Conservation (phyloP, 371 early-diverging fungal genomes). For the Saksenaea oblongispora region DNA sequence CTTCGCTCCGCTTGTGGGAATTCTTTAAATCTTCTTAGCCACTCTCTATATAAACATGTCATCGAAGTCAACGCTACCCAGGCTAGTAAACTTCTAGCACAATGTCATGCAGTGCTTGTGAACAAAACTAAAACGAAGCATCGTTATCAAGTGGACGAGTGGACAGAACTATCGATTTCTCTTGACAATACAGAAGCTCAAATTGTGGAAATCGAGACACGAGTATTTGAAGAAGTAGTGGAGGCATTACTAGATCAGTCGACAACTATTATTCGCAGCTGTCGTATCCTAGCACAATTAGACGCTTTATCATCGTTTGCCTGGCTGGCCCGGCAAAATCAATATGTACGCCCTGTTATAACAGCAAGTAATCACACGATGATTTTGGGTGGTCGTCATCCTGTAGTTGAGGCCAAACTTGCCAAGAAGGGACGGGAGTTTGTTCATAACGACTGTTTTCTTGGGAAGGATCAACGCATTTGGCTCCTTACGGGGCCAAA, state of each 20-base stretch:
- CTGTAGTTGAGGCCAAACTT: constrained; percentile 82
- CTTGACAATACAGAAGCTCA: constrained; percentile 47
- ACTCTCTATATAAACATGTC: constrained; percentile 46
- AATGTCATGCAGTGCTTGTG: constrained; percentile 27
- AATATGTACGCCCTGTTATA: constrained; percentile 63
- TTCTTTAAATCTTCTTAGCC: constrained; percentile 33
- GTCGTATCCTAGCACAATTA: constrained; percentile 64
- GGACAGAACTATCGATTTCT: constrained; percentile 51
- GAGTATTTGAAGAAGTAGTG: constrained; percentile 45
- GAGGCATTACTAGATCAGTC: constrained; percentile 45
- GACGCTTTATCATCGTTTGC: constrained; percentile 72
- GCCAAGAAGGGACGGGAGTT: constrained; percentile 62
- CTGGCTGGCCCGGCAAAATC: constrained; percentile 48
- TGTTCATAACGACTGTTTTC: constrained; percentile 71
- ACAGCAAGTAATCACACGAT: constrained; percentile 43
- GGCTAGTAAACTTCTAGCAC: constrained; percentile 23
- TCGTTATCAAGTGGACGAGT: constrained; percentile 52
- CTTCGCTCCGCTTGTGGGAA: constrained; percentile 40
- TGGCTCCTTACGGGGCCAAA: constrained; percentile 90
- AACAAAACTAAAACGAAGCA: constrained; percentile 46
- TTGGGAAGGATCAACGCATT: constrained; percentile 55
- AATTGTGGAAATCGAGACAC: constrained; percentile 51
- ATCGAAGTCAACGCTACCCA: constrained; percentile 52
- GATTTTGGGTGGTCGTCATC: constrained; percentile 79
- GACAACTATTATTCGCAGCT: constrained; percentile 50